Evolutionary conservation across 495 filamentous ascomycete species (phyloP).

Genomic region (Neurospora sp.): DNA sequence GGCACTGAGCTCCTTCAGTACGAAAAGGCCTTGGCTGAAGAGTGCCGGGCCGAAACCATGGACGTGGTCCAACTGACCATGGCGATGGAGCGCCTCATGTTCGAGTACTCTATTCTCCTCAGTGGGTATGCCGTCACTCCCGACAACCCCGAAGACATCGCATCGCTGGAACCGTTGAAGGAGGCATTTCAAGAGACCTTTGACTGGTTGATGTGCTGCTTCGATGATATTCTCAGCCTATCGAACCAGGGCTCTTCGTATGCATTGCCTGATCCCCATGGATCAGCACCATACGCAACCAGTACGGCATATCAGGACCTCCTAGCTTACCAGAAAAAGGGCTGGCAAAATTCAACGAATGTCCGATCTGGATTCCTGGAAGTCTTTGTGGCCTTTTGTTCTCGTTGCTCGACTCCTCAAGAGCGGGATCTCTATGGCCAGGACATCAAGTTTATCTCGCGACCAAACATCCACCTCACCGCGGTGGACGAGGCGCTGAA

Average conservation of each 20-base stretch:
- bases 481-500: not conserved
- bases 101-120: not conserved
- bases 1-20: not conserved
- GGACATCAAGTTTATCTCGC: not conserved
- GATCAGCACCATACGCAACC: not conserved
- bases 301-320: not conserved
- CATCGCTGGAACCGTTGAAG: not conserved
- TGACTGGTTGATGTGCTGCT: not conserved
- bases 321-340: not conserved
- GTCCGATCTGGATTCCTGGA: not conserved
- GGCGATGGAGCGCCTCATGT: not conserved
- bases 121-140: not conserved
- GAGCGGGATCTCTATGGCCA: not conserved
- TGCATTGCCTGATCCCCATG: not conserved
- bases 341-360: not conserved
- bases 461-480: not conserved
- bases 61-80: not conserved
- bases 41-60: not conserved
- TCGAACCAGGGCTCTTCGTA: not conserved
- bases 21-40: not conserved
- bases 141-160: not conserved
- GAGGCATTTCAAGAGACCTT: not conserved
- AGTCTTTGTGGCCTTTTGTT: not conserved
- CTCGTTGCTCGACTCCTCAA: not conserved
- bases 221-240: not conserved